phyloP scores from a whole-genome alignment of 352 stramenopile genomes.

The Phytophthora hibernalis region DNA sequence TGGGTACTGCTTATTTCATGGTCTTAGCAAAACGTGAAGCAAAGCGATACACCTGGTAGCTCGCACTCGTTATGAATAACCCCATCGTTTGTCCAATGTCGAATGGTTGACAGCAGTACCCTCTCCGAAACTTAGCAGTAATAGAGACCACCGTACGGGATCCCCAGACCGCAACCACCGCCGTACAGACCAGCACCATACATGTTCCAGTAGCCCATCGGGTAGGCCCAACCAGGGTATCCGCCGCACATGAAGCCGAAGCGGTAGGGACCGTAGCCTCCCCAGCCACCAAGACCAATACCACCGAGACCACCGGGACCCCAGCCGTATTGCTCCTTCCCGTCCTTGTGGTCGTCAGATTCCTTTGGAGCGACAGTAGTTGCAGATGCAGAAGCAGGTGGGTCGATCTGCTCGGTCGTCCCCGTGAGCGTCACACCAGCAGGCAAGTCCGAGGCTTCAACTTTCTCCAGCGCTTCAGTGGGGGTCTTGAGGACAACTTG shows the following conservation, averaged over 20 bases:
- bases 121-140: constrained; percentile 21
- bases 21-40: neutral
- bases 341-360: constrained; percentile 2
- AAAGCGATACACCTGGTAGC: no score
- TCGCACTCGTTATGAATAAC: no score
- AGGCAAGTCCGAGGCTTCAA: constrained; percentile 1
- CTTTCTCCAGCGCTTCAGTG: constrained; percentile 15
- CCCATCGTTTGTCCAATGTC: no score
- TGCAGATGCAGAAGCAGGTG: neutral
- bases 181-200: constrained; percentile 23
- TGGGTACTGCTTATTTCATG: neutral
- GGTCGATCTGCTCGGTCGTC: neutral
- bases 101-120: no score
- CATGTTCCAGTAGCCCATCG: constrained; percentile 44
- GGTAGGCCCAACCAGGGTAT: constrained; percentile 40
- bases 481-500: constrained; percentile 19
- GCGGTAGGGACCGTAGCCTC: constrained; percentile 89
- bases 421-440: constrained; percentile 18
- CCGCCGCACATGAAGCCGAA: constrained; percentile 34
- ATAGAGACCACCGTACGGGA: constrained; percentile 23
- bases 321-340: constrained; percentile 1
- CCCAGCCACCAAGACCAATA: constrained; percentile 8
- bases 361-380: neutral
- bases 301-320: neutral
- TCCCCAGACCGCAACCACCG: constrained; percentile 21